These are phyloP conservation scores for Gastrolobium bilobum DNA, from an alignment of 306 rosid species.

Conservation along the genomic window DNA sequence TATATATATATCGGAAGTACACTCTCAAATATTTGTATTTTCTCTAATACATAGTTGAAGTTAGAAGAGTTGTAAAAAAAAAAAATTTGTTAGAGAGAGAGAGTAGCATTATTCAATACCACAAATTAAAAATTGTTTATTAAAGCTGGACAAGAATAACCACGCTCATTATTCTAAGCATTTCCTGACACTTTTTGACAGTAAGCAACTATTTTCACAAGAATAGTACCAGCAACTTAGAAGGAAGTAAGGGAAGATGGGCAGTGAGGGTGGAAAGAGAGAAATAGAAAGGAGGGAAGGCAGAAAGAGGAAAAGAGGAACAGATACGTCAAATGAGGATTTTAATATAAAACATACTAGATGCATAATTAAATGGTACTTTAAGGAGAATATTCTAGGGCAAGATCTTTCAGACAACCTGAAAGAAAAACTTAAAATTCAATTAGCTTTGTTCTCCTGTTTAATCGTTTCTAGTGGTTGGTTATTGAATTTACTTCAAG, in stretches of 20 bases:
- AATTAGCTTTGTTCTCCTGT: not conserved
- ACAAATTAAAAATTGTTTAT: too few relatives aligned
- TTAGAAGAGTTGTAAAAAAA: too few relatives aligned
- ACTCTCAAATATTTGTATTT: too few relatives aligned
- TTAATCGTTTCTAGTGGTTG: not conserved
- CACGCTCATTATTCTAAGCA: not conserved
- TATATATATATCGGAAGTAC: too few relatives aligned
- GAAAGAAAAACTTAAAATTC: slow-evolving; percentile 15
- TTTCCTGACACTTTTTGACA: not conserved
- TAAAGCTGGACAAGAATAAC: not conserved
- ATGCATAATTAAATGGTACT: not conserved
- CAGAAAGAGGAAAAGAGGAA: not conserved
- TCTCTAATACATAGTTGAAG: too few relatives aligned
- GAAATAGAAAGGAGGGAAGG: not conserved
- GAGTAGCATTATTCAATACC: too few relatives aligned
- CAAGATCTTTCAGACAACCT: not conserved
- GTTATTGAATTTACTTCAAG: not conserved
- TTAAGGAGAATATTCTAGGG: not conserved
- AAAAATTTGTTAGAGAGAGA: too few relatives aligned
- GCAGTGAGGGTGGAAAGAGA: too few relatives aligned
- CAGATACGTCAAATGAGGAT: not conserved
- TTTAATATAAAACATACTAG: not conserved
- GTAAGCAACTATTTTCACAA: slow-evolving; percentile 1
- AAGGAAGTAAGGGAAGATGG: not conserved
- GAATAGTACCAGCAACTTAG: not conserved